Conservation (phyloP, 2,329 filamentous ascomycete species). For the Verticillium dahliae region DNA sequence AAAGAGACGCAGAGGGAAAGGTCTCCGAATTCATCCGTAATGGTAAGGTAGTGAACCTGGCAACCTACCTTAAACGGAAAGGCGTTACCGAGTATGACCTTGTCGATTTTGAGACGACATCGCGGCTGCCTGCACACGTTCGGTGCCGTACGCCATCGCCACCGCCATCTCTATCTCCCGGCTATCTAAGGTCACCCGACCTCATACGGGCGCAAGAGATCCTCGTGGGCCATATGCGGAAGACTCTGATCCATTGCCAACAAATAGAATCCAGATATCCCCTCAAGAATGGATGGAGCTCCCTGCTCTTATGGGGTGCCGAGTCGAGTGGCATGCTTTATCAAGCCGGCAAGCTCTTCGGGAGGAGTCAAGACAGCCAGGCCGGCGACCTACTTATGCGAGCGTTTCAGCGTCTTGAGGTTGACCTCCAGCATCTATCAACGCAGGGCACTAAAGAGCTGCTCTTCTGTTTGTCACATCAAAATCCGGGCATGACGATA, state of each 20-base stretch:
- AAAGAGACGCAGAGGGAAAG: constrained; percentile 45
- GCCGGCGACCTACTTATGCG: constrained; percentile 33
- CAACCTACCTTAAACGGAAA: constrained; percentile 46
- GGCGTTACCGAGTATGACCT: constrained; percentile 47
- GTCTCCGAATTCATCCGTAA: constrained; percentile 47
- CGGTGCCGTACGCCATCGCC: constrained; percentile 38
- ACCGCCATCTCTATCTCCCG: constrained; percentile 33
- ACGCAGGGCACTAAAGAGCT: constrained; percentile 36
- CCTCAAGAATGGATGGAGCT: constrained; percentile 29
- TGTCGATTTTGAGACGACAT: constrained; percentile 35
- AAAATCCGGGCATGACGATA: constrained; percentile 37
- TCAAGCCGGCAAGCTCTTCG: constrained; percentile 36
- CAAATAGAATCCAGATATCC: constrained; percentile 33
- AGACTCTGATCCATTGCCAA: constrained; percentile 36
- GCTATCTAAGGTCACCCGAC: constrained; percentile 35
- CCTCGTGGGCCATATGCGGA: constrained; percentile 35
- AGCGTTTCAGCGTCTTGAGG: constrained; percentile 35
- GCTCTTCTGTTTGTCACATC: constrained; percentile 34
- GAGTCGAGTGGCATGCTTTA: constrained; percentile 34
- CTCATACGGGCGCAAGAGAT: constrained; percentile 36
- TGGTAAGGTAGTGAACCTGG: constrained; percentile 43
- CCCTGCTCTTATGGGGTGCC: constrained; percentile 36
- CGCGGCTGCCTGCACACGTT: constrained; percentile 34
- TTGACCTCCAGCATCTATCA: constrained; percentile 34
- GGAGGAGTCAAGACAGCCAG: constrained; percentile 29